Evolutionary conservation across 148 eudicot genomes (phyloP).

Genomic region (Rhododendron ovatum): DNA sequence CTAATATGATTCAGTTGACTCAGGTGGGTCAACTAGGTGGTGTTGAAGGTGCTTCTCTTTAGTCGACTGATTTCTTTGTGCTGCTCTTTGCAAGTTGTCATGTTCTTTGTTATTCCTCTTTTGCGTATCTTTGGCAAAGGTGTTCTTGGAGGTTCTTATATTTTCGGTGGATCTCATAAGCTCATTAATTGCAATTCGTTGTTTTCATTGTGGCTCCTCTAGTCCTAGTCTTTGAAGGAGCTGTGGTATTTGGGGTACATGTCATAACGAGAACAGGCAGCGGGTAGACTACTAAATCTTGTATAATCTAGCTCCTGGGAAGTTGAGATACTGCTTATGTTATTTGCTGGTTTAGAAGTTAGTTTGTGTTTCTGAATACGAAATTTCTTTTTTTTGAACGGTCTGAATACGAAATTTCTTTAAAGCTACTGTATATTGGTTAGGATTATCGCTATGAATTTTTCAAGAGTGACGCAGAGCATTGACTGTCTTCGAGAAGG

Average conservation of each 20-base stretch:
- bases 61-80: conserved; percentile 20
- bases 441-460: background rate
- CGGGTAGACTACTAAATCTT: too few species aligned
- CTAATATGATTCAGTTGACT: too few species aligned
- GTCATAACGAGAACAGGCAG: too few species aligned
- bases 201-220: background rate
- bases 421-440: background rate
- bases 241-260: too few species aligned
- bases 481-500: background rate
- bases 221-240: background rate
- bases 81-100: background rate
- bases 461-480: background rate
- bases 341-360: background rate
- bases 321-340: background rate
- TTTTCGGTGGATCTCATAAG: background rate
- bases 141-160: background rate
- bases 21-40: background rate
- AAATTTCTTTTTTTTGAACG: background rate
- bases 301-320: background rate
- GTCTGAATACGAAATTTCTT: background rate
- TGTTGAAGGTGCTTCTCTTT: background rate
- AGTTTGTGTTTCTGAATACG: background rate
- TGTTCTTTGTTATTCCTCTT: background rate
- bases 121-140: background rate
- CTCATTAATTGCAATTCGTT: background rate